Percentiles rank a stretch among this genome's conserved stretches.
phyloP scores from a whole-genome alignment of 306 rosid species.

The Betula pendula region DNA sequence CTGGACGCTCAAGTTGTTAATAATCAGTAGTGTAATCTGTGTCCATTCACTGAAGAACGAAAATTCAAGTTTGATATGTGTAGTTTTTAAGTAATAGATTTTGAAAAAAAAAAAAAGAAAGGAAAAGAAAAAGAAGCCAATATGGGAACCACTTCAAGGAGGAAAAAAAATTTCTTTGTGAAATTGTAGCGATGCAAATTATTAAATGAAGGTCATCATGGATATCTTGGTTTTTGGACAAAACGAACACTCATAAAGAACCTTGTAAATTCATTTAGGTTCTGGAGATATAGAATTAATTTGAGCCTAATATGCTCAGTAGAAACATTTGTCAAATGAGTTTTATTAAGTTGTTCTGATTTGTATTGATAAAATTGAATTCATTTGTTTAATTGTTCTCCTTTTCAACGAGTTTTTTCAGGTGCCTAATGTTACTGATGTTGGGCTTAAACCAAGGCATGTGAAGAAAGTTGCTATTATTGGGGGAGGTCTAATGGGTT shows the following conservation, averaged over 20 bases:
- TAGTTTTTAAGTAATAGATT: neutral
- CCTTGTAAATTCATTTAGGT: neutral
- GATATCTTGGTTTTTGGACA: neutral
- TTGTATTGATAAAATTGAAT: neutral
- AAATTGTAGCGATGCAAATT: neutral
- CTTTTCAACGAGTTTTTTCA: slow-evolving; percentile 26
- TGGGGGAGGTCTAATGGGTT: slow-evolving; percentile 99
- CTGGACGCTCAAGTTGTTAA: neutral
- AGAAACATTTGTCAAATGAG: neutral
- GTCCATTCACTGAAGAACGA: neutral
- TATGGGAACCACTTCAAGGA: neutral
- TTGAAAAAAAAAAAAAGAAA: too few relatives aligned
- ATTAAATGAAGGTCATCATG: neutral
- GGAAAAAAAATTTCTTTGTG: neutral
- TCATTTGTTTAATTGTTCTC: neutral
- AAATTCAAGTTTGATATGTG: neutral
- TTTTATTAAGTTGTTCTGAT: neutral
- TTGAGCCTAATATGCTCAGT: neutral
- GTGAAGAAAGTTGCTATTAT: slow-evolving; percentile 85
- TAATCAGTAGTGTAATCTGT: neutral
- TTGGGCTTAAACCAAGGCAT: slow-evolving; percentile 87
- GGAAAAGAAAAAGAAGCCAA: neutral
- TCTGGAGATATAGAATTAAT: neutral
- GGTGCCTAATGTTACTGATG: slow-evolving; percentile 88
- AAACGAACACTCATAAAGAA: neutral